These are phyloP conservation scores for Colletotrichum trifolii DNA, from an alignment of 2,329 filamentous ascomycete genomes.

Conservation along the genomic window DNA sequence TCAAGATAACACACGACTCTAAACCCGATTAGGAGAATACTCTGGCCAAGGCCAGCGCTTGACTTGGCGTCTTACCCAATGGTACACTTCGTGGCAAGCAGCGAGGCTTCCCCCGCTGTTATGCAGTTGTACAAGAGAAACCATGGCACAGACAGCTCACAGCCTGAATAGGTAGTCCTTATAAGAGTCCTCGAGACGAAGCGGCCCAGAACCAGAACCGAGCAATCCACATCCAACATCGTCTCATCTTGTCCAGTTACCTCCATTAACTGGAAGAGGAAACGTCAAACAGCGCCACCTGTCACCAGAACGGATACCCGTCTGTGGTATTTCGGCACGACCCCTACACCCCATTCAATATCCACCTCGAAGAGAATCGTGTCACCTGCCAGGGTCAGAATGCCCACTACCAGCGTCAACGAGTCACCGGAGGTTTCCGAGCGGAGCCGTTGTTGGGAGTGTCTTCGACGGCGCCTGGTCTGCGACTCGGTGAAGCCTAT, in stretches of 20 bases:
- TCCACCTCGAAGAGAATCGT: background rate
- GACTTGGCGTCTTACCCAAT: background rate
- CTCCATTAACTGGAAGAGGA: constrained; percentile 24
- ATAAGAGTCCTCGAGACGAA: constrained; percentile 26
- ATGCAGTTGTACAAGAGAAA: background rate
- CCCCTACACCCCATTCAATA: background rate
- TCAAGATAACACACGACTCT: background rate
- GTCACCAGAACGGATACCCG: constrained; percentile 1
- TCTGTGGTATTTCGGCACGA: constrained; percentile 7
- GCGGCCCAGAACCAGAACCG: constrained; percentile 1
- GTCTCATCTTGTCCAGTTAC: constrained; percentile 5
- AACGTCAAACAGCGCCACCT: constrained; percentile 12
- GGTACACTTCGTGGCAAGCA: background rate
- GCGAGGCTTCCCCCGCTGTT: constrained; percentile 16
- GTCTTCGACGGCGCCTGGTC: constrained; percentile 51
- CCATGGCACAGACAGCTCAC: no score
- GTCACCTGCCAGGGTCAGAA: background rate
- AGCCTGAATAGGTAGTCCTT: background rate
- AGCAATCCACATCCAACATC: background rate
- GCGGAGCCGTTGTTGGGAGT: constrained; percentile 54
- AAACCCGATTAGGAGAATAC: constrained; percentile 33
- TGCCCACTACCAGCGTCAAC: background rate
- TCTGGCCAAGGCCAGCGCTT: constrained; percentile 31
- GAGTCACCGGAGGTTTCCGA: constrained; percentile 5
- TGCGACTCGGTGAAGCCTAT: constrained; percentile 50